A percentile compares a stretch with the other conserved stretches of the same genome.
These are phyloP conservation scores for Chalciporus piperatus DNA, from an alignment of 768 basidiomycete genomes.

Conservation along the genomic window DNA sequence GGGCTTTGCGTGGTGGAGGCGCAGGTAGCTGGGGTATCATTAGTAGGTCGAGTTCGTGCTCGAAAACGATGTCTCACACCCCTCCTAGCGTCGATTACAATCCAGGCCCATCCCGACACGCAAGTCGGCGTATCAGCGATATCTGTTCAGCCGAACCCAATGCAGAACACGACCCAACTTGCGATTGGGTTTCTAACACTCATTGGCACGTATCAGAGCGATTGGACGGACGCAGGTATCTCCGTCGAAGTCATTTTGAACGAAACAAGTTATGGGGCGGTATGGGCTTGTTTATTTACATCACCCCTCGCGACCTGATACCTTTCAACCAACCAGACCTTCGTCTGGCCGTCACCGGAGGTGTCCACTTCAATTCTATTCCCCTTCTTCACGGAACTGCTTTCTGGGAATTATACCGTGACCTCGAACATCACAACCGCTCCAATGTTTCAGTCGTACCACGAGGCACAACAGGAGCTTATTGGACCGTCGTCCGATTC, in stretches of 20 bases:
- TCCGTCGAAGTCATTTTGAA: background rate
- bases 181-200: conserved; percentile 1
- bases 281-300: too few species aligned
- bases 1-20: conserved; percentile 37
- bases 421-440: background rate
- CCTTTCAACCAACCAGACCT: background rate
- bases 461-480: background rate
- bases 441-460: background rate
- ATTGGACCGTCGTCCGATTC: background rate
- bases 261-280: background rate
- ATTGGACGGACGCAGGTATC: background rate
- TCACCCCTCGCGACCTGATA: too few species aligned
- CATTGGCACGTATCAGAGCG: conserved; percentile 2
- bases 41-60: conserved; percentile 4
- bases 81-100: conserved; percentile 1
- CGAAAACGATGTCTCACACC: background rate
- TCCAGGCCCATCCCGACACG: background rate
- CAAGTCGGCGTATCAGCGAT: background rate
- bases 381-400: conserved; percentile 2
- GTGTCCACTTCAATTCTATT: background rate
- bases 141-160: background rate
- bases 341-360: background rate
- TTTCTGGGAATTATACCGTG: background rate
- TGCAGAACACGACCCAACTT: background rate
- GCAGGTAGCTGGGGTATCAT: conserved; percentile 48